These are phyloP conservation scores for Groenewaldozyma sp. DNA, from an alignment of 1,139 yeast genomes.

Conservation along the genomic window DNA sequence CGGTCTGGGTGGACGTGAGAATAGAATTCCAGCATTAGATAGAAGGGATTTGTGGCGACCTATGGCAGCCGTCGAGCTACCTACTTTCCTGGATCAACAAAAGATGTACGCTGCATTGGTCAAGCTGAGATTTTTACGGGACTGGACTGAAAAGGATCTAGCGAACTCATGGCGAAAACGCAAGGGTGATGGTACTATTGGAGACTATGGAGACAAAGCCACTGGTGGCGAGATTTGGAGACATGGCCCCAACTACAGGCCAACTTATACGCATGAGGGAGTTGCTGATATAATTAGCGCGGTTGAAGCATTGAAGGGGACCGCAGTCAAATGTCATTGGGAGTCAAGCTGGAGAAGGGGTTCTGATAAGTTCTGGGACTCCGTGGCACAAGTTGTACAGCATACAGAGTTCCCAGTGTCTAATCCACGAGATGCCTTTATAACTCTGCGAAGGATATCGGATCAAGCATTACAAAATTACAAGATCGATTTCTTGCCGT, in stretches of 20 bases:
- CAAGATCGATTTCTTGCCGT: not conserved
- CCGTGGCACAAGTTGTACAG: slow-evolving; percentile 31
- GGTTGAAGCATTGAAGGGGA: slow-evolving; percentile 44
- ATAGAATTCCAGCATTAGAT: slow-evolving; percentile 54
- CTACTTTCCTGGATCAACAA: slow-evolving; percentile 54
- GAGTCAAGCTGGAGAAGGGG: slow-evolving; percentile 85
- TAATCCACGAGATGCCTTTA: slow-evolving; percentile 57
- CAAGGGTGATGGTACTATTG: slow-evolving; percentile 67
- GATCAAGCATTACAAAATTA: slow-evolving; percentile 13
- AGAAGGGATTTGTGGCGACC: slow-evolving; percentile 88
- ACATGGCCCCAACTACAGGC: slow-evolving; percentile 53
- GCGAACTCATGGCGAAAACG: slow-evolving; percentile 64
- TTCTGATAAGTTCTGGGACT: slow-evolving; percentile 55
- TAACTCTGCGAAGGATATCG: slow-evolving; percentile 51
- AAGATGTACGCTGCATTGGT: slow-evolving; percentile 70
- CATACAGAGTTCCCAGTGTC: slow-evolving; percentile 53
- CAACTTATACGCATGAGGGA: slow-evolving; percentile 85
- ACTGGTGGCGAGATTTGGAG: slow-evolving; percentile 8
- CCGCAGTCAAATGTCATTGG: slow-evolving; percentile 56
- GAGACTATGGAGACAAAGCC: slow-evolving; percentile 48
- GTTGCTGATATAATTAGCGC: slow-evolving; percentile 77
- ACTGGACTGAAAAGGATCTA: slow-evolving; percentile 46
- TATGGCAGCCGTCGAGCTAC: slow-evolving; percentile 75
- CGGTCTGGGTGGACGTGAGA: slow-evolving; percentile 68
- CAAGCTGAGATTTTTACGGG: slow-evolving; percentile 64